A percentile compares a stretch with the other conserved stretches of the same genome.
These are phyloP conservation scores for Coelastrella sp. DNA, from an alignment of 139 green algal genomes.

Conservation along the genomic window DNA sequence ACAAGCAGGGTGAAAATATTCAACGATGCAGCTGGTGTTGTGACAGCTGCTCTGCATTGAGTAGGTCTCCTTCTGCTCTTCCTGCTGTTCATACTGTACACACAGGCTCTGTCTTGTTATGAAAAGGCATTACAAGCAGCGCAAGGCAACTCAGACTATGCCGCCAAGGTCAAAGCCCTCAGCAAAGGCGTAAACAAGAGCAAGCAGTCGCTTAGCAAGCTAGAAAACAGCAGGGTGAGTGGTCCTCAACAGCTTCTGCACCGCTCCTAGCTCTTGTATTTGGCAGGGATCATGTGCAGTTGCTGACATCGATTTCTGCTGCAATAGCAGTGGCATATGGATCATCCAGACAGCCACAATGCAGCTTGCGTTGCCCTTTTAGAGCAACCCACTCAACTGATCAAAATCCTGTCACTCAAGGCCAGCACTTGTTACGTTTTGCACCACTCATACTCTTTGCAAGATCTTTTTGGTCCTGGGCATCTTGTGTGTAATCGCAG, in stretches of 20 bases:
- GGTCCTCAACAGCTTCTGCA: neutral
- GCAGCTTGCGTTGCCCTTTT: too few species aligned
- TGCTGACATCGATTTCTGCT: too few species aligned
- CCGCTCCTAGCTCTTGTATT: neutral
- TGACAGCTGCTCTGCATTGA: too few species aligned
- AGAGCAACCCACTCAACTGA: too few species aligned
- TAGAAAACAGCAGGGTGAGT: neutral
- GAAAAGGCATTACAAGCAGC: constrained; percentile 52
- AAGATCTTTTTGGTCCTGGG: neutral
- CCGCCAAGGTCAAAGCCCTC: constrained; percentile 49
- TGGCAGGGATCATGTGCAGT: neutral
- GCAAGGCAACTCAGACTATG: constrained; percentile 37
- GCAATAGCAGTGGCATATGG: too few species aligned
- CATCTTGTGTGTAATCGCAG: neutral
- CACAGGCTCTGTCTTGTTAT: neutral
- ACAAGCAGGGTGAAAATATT: too few species aligned
- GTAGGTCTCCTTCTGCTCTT: neutral
- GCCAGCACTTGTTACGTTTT: neutral
- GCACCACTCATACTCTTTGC: neutral
- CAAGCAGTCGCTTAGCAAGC: neutral
- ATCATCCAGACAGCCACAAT: too few species aligned
- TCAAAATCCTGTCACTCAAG: too few species aligned
- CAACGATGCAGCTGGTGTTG: too few species aligned
- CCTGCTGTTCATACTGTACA: neutral
- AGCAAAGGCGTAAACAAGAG: constrained; percentile 34